Conservation (phyloP, 176 grass and related monocot genomes). For the Musa troglodytarum region DNA sequence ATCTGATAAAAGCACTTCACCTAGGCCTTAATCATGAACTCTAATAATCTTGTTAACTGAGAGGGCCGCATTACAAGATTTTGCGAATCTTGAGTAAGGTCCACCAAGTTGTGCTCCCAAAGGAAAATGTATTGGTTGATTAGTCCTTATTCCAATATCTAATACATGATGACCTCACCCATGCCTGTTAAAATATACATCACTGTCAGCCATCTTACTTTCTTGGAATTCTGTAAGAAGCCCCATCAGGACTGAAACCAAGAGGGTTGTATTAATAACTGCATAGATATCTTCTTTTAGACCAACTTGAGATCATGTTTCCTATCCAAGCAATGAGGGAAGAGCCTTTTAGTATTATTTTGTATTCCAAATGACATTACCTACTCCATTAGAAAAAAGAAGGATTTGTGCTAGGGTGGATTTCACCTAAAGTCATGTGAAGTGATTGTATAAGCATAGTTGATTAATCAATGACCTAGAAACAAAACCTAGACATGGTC, state of each 20-base stretch:
- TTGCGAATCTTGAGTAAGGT: slow-evolving; percentile 53
- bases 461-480: slow-evolving; percentile 36
- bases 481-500: slow-evolving; percentile 54
- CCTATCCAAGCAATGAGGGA: slow-evolving; percentile 70
- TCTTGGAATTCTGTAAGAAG: slow-evolving; percentile 46
- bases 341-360: slow-evolving; percentile 38
- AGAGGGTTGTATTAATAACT: slow-evolving; percentile 54
- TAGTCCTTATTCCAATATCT: slow-evolving; percentile 44
- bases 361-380: slow-evolving; percentile 86
- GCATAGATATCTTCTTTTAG: slow-evolving; percentile 59
- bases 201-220: slow-evolving; percentile 39
- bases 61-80: slow-evolving; percentile 87
- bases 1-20: slow-evolving; percentile 32
- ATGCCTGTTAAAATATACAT: slow-evolving; percentile 32
- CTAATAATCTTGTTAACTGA: slow-evolving; percentile 30
- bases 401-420: slow-evolving; percentile 77
- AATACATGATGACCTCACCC: slow-evolving; percentile 61
- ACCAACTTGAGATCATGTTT: slow-evolving; percentile 66
- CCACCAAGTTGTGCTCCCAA: slow-evolving; percentile 70
- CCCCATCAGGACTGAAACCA: slow-evolving; percentile 40
- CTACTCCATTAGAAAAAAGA: slow-evolving; percentile 66
- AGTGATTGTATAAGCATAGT: slow-evolving; percentile 67
- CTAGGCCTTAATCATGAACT: slow-evolving; percentile 29
- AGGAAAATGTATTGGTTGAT: slow-evolving; percentile 69
- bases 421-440: slow-evolving; percentile 99